A percentile compares a stretch with the other conserved stretches of the same genome.
Conservation (phyloP, 2,329 filamentous ascomycete genomes). For the Colletotrichum sp. region DNA sequence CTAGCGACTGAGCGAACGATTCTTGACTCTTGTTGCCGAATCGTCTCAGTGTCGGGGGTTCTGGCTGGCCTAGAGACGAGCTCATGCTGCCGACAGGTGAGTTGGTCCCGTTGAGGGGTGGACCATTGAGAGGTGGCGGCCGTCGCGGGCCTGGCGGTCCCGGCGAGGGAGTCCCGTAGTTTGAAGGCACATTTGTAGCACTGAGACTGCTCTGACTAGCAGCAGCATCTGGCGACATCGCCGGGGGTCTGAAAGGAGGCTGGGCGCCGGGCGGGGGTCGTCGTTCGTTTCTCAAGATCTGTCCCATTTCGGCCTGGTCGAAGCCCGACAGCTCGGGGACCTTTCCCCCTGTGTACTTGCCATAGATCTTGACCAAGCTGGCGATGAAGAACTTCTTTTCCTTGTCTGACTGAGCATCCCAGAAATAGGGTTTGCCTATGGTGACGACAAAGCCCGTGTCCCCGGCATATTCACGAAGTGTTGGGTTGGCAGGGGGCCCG, state of each 20-base stretch:
- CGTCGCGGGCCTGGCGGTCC: conserved; percentile 17
- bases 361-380: conserved; percentile 93
- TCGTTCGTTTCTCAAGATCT: conserved; percentile 68
- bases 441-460: conserved; percentile 86
- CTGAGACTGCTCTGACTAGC: conserved; percentile 23
- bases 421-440: conserved; percentile 94
- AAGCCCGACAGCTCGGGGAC: conserved; percentile 83
- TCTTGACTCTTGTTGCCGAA: conserved; percentile 64
- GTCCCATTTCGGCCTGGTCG: conserved; percentile 77
- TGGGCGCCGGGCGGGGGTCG: conserved; percentile 33
- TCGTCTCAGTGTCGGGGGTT: conserved; percentile 50
- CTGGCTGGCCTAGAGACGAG: conserved; percentile 47
- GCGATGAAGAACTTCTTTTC: conserved; percentile 99
- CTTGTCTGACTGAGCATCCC: conserved; percentile 90
- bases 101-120: conserved; percentile 17
- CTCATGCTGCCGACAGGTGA: conserved; percentile 61
- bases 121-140: conserved; percentile 13
- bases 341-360: conserved; percentile 92
- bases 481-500: conserved; percentile 59
- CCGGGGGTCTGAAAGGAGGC: conserved; percentile 6
- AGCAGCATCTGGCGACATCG: conserved; percentile 12
- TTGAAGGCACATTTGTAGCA: conserved; percentile 23
- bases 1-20: conserved; percentile 55
- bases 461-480: conserved; percentile 78
- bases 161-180: conserved; percentile 39